Evolutionary conservation across 1,284 basidiomycete species (phyloP), one percentile per base, ranked within the genome.

Genomic region (Trametes hirsuta): DNA sequence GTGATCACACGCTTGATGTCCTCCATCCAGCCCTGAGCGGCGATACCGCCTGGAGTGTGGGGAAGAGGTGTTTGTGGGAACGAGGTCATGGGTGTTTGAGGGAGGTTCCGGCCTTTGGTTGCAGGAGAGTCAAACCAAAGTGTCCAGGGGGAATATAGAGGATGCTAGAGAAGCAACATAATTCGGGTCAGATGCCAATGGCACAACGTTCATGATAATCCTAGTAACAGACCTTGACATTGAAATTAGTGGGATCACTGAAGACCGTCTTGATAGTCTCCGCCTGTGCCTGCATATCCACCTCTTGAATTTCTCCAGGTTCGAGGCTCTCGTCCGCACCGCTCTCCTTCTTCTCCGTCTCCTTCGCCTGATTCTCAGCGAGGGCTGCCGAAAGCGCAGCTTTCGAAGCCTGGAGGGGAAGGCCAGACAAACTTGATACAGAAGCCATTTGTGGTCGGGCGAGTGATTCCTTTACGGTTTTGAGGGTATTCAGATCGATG

Each of bases 101-200:
- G 93, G 37, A 95, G 81, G 75, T 91, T 92, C 59, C 91, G 85
- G 57, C 88, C 88, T 76, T 97, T 97, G 49, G 93, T 94, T 49
- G 86, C 84, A 3, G 94, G 94, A 49, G 95, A 96, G 74, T 97
- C 95, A 74, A 97, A 98, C 94, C 94, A 97, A 47, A 98, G 87
- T 6, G 94, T 97, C 95, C 95, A 97, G n/a, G 89, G 81, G 36
- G 94, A 94, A 76, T 86, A 96, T 39, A 97, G 85, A 24, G 94
- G 94, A 72, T 97, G 94, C 94, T 95, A 25, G 22, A 18, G 24
- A 3, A 39, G 34, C 37, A 12, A 15, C 10, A 44, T 0, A 45
- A 21, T 10, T 1, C 6, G 22, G 10, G 37, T 40, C 10, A 55
- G 45, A 8, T 25, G 30, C 30, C 30, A 5, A 30, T 30, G 30